Evolutionary conservation across 2,329 filamentous ascomycete genomes (phyloP), one percentile per base, ranked within the genome.

Genomic region (Moelleriella libera): DNA sequence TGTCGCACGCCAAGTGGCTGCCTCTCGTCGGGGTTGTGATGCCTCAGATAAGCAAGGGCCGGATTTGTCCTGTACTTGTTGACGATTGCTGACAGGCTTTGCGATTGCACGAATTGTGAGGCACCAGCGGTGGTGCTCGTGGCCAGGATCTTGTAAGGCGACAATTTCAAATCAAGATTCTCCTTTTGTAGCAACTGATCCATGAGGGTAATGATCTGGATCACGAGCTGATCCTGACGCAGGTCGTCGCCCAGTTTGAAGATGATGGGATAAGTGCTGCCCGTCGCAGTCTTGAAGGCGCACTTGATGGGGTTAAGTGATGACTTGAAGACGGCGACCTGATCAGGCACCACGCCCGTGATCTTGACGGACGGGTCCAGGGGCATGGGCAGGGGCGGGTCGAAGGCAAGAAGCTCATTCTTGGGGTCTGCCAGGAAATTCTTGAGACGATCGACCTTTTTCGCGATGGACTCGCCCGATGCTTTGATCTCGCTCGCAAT

Each of bases 221-320:
- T 94, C 37, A 98, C 90, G 2, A 98, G 78, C 61, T 98, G 92
- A 60, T 98, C 92, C 65, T 98, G 92, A 11, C 92, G 85, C 46
- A 98, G 72, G 61, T 98, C 92, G 60, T 98, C 92, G 37, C 92
- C 92, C 1, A 88, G 88, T 65, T 98, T 98, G 77, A 98, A 98
- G 47, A 97, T 84, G 53, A 98, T 85, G 8, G 90, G 84, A 60
- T 97, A 98, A 50, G 82, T 84, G 40, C 75, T 76, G 6, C 85
- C 86, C 2, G 77, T 77, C 0, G 78, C 74, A 0, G 89, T 94
- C 59, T 84, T 89, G 68, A 97, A 96, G 8, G 85, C 86, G 50
- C 96, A 80, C 56, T 92, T 88, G 50, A 98, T 83, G 0, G 92
- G 92, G 42, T 87, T 88, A 7, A 98, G 68, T 0, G 88, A 92